A percentile compares a stretch with the other conserved stretches of the same genome.
Evolutionary conservation across 306 rosid genomes (phyloP).

Genomic region (Dalbergia cochinchinensis): DNA sequence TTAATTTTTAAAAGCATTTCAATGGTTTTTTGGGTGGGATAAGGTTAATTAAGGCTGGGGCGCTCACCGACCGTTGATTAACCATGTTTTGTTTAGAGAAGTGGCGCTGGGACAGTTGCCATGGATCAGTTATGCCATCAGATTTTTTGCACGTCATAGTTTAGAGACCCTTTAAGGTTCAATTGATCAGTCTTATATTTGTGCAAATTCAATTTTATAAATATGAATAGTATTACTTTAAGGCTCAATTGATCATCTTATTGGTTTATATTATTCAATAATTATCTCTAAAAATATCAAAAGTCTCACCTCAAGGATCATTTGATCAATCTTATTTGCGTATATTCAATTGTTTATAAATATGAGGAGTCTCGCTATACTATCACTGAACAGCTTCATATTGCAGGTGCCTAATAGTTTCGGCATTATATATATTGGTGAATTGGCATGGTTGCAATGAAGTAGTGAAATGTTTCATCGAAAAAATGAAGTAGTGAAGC

Average conservation of each 20-base stretch:
- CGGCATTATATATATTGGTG: not conserved
- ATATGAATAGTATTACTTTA: too few relatives aligned
- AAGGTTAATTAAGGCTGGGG: conserved; percentile 37
- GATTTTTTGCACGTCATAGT: conserved; percentile 42
- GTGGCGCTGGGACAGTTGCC: conserved; percentile 34
- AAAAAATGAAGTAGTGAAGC: too few relatives aligned
- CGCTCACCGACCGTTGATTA: conserved; percentile 58
- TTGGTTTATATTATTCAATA: too few relatives aligned
- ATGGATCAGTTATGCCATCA: conserved; percentile 13
- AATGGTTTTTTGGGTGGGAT: conserved; percentile 41
- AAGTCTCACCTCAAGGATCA: too few relatives aligned
- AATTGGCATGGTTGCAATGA: not conserved
- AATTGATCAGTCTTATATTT: not conserved
- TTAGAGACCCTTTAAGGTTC: not conserved
- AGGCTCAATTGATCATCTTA: too few relatives aligned
- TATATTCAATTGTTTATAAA: conserved; percentile 3
- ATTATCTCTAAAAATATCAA: too few relatives aligned
- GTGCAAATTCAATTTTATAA: too few relatives aligned
- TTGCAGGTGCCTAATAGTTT: not conserved
- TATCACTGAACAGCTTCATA: not conserved
- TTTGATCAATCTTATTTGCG: too few relatives aligned
- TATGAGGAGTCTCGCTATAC: conserved; percentile 27
- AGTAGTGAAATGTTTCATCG: too few relatives aligned
- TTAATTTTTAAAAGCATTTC: conserved; percentile 25
- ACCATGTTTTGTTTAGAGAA: not conserved